phyloP scores from a whole-genome alignment of 371 early-diverging fungal genomes.

The Mortierella sp. region DNA sequence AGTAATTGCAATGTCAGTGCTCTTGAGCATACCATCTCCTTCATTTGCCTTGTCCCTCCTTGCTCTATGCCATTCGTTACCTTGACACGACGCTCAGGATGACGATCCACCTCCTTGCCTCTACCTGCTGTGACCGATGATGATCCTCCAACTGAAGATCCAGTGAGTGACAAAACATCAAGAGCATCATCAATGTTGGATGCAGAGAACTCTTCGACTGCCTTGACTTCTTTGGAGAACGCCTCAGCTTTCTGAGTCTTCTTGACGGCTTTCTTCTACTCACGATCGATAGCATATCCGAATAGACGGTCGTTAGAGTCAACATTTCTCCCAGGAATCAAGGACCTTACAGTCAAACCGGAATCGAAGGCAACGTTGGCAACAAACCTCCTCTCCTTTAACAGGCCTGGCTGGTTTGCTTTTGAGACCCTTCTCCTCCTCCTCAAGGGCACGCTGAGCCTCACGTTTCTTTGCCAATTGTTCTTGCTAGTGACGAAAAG shows the following conservation, averaged over 20 bases:
- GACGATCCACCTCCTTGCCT: constrained; percentile 75
- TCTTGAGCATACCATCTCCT: too few relatives aligned
- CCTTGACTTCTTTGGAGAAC: constrained; percentile 54
- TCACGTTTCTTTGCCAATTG: constrained; percentile 62
- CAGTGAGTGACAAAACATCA: constrained; percentile 61
- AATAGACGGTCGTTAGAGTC: not conserved
- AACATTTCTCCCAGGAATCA: too few relatives aligned
- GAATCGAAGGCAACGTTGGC: not conserved
- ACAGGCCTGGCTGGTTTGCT: constrained; percentile 46
- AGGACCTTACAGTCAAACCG: too few relatives aligned
- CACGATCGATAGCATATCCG: not conserved
- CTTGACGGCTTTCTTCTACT: constrained; percentile 65
- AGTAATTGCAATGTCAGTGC: not conserved
- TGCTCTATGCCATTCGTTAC: constrained; percentile 18
- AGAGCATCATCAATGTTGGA: constrained; percentile 85
- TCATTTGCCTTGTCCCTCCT: too few relatives aligned
- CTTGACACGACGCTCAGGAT: constrained; percentile 89
- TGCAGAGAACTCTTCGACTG: constrained; percentile 76
- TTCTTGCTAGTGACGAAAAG: constrained; percentile 45
- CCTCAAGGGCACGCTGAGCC: constrained; percentile 55
- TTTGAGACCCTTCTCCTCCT: constrained; percentile 56
- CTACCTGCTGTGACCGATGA: constrained; percentile 44
- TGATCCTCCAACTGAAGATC: constrained; percentile 41
- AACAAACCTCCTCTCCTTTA: constrained; percentile 46
- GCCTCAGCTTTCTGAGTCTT: constrained; percentile 63